Evolutionary conservation across 2,329 filamentous ascomycete genomes (phyloP).

Genomic region (Aspergillus brunneoviolaceus): DNA sequence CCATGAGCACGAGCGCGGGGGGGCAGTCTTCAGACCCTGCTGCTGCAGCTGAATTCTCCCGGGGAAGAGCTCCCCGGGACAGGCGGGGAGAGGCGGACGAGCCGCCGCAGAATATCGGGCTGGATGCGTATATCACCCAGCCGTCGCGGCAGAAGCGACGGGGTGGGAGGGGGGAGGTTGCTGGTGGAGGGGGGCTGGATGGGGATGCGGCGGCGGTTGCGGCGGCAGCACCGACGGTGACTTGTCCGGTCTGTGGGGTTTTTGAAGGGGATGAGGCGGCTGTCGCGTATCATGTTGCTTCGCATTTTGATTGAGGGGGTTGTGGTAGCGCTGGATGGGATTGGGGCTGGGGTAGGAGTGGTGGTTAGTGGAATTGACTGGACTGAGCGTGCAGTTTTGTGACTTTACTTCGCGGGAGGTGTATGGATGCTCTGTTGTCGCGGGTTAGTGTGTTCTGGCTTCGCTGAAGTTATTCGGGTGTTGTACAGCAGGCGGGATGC

Average conservation of each 20-base stretch:
- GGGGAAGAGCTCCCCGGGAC: not conserved
- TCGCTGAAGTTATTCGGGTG: no score
- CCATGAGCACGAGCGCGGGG: constrained; percentile 6
- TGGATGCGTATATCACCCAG: constrained; percentile 17
- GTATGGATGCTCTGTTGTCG: no score
- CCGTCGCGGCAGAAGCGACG: constrained; percentile 6
- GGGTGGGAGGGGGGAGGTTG: not conserved
- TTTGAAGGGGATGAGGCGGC: constrained; percentile 26
- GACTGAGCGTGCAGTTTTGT: no score
- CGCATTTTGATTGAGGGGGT: constrained; percentile 16
- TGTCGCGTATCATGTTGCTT: constrained; percentile 25
- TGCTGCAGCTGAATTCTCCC: no score
- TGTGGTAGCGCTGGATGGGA: not conserved
- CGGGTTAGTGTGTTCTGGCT: no score
- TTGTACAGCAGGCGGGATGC: no score
- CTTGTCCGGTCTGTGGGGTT: constrained; percentile 21
- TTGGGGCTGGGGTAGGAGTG: no score
- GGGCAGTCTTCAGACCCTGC: not conserved
- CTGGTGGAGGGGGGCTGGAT: not conserved
- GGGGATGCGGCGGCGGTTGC: not conserved
- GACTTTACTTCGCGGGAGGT: no score
- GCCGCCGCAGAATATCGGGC: constrained; percentile 9
- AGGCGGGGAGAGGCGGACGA: not conserved
- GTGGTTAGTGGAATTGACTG: no score
- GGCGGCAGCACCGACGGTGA: not conserved